Evolutionary conservation across 805 yeast genomes (phyloP).

Genomic region (Torulaspora delbrueckii): DNA sequence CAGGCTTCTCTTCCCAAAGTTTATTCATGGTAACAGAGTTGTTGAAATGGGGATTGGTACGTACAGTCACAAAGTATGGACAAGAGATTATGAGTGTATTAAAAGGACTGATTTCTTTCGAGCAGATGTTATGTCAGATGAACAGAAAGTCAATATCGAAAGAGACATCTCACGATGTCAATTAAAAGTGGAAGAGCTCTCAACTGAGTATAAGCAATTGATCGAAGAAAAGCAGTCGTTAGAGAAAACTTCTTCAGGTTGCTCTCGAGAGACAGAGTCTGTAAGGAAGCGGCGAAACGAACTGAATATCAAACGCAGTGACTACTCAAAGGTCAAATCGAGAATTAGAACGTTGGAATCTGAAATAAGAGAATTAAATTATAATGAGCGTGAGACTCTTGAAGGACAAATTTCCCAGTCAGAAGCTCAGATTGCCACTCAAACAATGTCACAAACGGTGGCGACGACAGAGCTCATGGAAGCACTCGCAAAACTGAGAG

Average conservation of each 20-base stretch:
- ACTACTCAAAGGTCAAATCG: constrained; percentile 22
- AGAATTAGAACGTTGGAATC: constrained; percentile 31
- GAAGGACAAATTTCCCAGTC: constrained; percentile 37
- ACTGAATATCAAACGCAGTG: constrained; percentile 21
- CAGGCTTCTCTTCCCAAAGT: constrained; percentile 46
- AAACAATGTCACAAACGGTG: constrained; percentile 23
- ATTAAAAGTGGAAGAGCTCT: constrained; percentile 10
- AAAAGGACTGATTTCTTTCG: constrained; percentile 24
- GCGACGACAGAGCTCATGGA: constrained; percentile 21
- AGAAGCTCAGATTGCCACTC: constrained; percentile 27
- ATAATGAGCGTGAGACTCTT: constrained; percentile 41
- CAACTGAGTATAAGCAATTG: constrained; percentile 12
- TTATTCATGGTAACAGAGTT: constrained; percentile 54
- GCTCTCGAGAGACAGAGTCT: constrained; percentile 16
- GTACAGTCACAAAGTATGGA: constrained; percentile 51
- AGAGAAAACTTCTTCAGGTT: constrained; percentile 8
- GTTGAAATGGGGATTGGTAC: constrained; percentile 51
- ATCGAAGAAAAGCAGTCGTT: constrained; percentile 13
- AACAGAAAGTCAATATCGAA: constrained; percentile 17
- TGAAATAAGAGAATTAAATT: constrained; percentile 34
- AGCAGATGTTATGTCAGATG: constrained; percentile 26
- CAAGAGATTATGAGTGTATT: constrained; percentile 20
- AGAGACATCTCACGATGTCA: constrained; percentile 14
- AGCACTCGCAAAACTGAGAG: constrained; percentile 26
- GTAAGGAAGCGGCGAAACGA: constrained; percentile 11